A percentile compares a stretch with the other conserved stretches of the same genome.
Evolutionary conservation across 345 rosid genomes (phyloP).

Genomic region (Aegle marmelos): DNA sequence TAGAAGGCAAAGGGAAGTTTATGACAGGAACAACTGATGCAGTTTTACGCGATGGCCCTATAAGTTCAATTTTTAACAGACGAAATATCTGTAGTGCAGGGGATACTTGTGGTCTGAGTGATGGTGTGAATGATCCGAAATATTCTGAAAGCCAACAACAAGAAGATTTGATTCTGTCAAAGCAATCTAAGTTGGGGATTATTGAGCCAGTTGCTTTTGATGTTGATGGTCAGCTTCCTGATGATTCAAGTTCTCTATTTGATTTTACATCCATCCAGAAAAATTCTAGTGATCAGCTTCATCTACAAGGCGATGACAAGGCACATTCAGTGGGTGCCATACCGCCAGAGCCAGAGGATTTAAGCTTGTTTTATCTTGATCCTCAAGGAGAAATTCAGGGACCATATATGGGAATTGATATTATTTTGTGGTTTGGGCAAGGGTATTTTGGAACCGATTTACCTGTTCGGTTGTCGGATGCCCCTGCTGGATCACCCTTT

Average conservation of each 20-base stretch:
- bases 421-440: slow-evolving; percentile 84
- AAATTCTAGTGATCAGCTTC: slow-evolving; percentile 13
- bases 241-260: slow-evolving; percentile 46
- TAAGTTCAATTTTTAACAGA: background rate
- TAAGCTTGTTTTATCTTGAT: slow-evolving; percentile 72
- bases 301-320: slow-evolving; percentile 20
- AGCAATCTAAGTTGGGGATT: slow-evolving; percentile 24
- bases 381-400: slow-evolving; percentile 88
- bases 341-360: slow-evolving; percentile 60
- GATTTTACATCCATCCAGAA: slow-evolving; percentile 34
- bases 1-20: slow-evolving; percentile 19
- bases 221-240: slow-evolving; percentile 34
- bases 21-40: background rate
- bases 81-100: slow-evolving; percentile 11
- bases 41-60: slow-evolving; percentile 10
- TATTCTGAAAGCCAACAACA: slow-evolving; percentile 14
- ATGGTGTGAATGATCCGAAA: slow-evolving; percentile 15
- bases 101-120: slow-evolving; percentile 9
- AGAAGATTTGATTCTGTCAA: slow-evolving; percentile 13
- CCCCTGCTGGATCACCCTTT: slow-evolving; percentile 71
- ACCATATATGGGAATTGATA: slow-evolving; percentile 75
- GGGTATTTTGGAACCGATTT: slow-evolving; percentile 89
- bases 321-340: slow-evolving; percentile 4
- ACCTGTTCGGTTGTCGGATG: slow-evolving; percentile 70
- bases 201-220: slow-evolving; percentile 22